phyloP scores from a whole-genome alignment of 257 asterid species.

The Paraleonurus japonicus region DNA sequence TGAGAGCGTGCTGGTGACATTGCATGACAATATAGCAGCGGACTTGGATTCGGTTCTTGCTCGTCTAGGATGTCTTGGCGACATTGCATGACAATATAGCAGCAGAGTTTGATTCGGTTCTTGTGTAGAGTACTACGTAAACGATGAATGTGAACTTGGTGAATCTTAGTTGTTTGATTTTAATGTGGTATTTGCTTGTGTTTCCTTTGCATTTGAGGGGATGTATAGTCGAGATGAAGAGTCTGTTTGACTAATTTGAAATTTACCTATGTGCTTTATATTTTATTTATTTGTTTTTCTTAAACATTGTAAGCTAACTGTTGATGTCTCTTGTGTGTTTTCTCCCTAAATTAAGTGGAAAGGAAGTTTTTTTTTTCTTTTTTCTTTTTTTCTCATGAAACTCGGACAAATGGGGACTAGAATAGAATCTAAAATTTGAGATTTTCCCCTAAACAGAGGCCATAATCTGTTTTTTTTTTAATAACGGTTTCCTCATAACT shows the following conservation, averaged over 20 bases:
- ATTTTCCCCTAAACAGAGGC: too few relatives aligned
- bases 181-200: conserved; percentile 34
- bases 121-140: conserved; percentile 30
- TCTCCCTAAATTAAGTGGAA: not conserved
- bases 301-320: conserved; percentile 25
- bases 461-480: too few relatives aligned
- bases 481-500: too few relatives aligned
- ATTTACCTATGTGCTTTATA: conserved; percentile 24
- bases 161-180: conserved; percentile 32
- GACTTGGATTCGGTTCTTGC: conserved; percentile 30
- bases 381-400: not conserved
- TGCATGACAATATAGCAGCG: conserved; percentile 18
- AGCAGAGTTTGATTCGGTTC: conserved; percentile 30
- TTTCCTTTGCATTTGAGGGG: conserved; percentile 35
- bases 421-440: too few relatives aligned
- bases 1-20: conserved; percentile 39
- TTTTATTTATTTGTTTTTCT: conserved; percentile 20
- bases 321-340: conserved; percentile 11
- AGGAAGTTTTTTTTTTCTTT: not conserved
- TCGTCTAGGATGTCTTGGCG: conserved; percentile 13
- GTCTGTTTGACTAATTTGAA: conserved; percentile 24
- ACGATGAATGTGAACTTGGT: conserved; percentile 29
- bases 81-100: conserved; percentile 21
- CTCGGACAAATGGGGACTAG: too few relatives aligned
- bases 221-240: conserved; percentile 45